Percentiles rank a stretch among this genome's conserved stretches.
phyloP scores from a whole-genome alignment of 345 rosid genomes.

The Sonneratia alba region DNA sequence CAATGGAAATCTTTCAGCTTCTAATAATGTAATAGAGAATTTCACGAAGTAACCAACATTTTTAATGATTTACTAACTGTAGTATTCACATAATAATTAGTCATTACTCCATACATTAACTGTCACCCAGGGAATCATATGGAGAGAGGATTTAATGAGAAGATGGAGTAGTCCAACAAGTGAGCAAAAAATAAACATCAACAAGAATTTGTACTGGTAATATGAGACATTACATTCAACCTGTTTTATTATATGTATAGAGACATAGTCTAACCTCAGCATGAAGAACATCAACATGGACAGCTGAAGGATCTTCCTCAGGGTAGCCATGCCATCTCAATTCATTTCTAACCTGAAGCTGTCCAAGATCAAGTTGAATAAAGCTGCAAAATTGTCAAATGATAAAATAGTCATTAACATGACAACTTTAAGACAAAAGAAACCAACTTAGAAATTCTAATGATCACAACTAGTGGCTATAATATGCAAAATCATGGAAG shows the following conservation, averaged over 20 bases:
- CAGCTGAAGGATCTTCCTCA: constrained; percentile 85
- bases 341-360: constrained; percentile 81
- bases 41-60: background rate
- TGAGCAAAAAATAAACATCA: background rate
- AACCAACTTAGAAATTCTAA: background rate
- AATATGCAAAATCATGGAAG: background rate
- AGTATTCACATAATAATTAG: background rate
- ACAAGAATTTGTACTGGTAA: background rate
- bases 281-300: constrained; percentile 86
- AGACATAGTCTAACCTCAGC: constrained; percentile 50
- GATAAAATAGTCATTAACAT: constrained; percentile 6
- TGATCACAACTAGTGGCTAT: background rate
- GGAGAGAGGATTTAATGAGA: background rate
- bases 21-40: background rate
- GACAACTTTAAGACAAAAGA: background rate
- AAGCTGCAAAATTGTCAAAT: constrained; percentile 44
- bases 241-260: background rate
- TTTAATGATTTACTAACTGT: background rate
- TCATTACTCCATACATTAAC: background rate
- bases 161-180: background rate
- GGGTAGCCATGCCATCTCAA: constrained; percentile 87
- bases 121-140: background rate
- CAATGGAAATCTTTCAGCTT: background rate
- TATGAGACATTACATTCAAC: background rate
- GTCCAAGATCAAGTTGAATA: constrained; percentile 92